Percentiles rank a stretch among this genome's conserved stretches.
phyloP scores from a whole-genome alignment of 2,329 filamentous ascomycete genomes.

The Hortaea sp. region DNA sequence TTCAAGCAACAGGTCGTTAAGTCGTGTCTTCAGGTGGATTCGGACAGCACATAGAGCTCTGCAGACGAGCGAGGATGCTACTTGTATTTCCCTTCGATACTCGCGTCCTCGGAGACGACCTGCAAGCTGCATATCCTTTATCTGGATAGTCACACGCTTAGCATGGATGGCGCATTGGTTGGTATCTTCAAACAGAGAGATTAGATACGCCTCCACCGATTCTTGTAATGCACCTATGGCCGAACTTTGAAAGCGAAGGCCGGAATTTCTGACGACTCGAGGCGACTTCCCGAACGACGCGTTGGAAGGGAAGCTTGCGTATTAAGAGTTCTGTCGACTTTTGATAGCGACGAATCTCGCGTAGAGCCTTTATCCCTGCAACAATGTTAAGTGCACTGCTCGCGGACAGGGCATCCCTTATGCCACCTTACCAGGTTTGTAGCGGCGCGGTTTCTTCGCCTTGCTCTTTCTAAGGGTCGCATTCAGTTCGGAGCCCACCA shows the following conservation, averaged over 20 bases:
- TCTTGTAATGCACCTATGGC: conserved; percentile 89
- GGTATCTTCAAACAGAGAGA: conserved; percentile 87
- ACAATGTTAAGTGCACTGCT: too few species aligned
- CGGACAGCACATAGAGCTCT: too few species aligned
- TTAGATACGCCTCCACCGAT: conserved; percentile 84
- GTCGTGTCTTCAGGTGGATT: too few species aligned
- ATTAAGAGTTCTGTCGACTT: conserved; percentile 94
- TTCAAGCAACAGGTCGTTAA: too few species aligned
- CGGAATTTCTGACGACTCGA: conserved; percentile 43
- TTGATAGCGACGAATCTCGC: conserved; percentile 98
- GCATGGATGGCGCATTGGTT: conserved; percentile 94
- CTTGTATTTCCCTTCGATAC: too few species aligned
- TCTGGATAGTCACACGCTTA: conserved; percentile 80
- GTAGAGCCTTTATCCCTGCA: conserved; percentile 51
- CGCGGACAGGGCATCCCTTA: too few species aligned
- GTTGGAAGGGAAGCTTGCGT: conserved; percentile 95
- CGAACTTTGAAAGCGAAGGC: conserved; percentile 88
- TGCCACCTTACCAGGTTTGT: too few species aligned
- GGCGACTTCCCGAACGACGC: conserved; percentile 67
- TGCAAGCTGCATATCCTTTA: conserved; percentile 82
- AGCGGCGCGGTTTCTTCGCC: too few species aligned
- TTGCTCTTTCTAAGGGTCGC: too few species aligned
- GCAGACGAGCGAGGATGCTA: too few species aligned
- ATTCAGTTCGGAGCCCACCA: too few species aligned
- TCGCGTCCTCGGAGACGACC: too few species aligned